Evolutionary conservation across 2,329 filamentous ascomycete species (phyloP).

Genomic region (Malbranchea zuffiana): DNA sequence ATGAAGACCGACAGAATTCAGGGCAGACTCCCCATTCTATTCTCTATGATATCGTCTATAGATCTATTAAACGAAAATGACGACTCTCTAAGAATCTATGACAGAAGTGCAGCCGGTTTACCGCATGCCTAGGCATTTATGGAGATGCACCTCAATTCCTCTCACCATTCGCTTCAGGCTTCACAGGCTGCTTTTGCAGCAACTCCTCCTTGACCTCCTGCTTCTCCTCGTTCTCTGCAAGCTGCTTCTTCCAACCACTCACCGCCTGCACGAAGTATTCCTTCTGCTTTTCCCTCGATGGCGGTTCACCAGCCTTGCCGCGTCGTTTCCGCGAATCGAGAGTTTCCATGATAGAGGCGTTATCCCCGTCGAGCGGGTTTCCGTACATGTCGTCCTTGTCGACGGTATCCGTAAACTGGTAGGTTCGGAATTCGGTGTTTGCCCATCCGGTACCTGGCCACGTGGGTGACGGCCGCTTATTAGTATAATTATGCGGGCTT

Average conservation of each 20-base stretch:
- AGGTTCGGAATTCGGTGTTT: constrained; percentile 63
- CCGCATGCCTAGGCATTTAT: no score
- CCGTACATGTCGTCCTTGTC: constrained; percentile 39
- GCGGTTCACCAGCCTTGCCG: constrained; percentile 23
- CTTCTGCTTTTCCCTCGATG: constrained; percentile 29
- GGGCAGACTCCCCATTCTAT: no score
- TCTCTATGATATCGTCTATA: no score
- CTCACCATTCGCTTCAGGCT: constrained; percentile 3
- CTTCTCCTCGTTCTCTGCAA: constrained; percentile 8
- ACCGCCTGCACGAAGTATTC: constrained; percentile 30
- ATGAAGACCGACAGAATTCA: no score
- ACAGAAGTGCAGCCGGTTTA: no score
- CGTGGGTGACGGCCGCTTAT: constrained; percentile 13
- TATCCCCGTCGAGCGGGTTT: constrained; percentile 27
- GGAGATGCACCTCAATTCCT: no score
- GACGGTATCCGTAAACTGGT: constrained; percentile 47
- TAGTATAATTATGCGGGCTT: constrained; percentile 16
- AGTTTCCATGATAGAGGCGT: constrained; percentile 35
- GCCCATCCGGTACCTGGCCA: constrained; percentile 57
- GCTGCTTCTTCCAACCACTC: constrained; percentile 33
- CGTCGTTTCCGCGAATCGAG: constrained; percentile 32
- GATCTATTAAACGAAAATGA: no score
- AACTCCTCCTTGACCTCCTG: constrained; percentile 11
- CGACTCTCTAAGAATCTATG: no score
- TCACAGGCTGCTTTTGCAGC: constrained; percentile 10